Conservation (phyloP, 2,329 filamentous ascomycete genomes). For the Aspergillus udagawae region DNA sequence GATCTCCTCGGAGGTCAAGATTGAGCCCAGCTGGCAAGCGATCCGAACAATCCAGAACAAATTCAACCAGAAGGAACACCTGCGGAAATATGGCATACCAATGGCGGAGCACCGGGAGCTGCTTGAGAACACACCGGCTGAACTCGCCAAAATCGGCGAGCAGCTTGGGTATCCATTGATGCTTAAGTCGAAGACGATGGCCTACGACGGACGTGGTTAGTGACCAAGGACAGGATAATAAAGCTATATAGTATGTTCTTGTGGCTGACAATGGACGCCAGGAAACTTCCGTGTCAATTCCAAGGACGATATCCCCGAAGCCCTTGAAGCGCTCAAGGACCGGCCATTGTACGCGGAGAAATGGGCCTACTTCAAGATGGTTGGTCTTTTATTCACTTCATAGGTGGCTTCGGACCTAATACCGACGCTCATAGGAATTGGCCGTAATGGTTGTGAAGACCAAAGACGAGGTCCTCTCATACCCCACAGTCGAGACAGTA, state of each 20-base stretch:
- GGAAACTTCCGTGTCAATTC: constrained; percentile 65
- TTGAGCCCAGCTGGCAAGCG: constrained; percentile 82
- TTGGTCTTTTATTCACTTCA: constrained; percentile 10
- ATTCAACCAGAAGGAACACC: constrained; percentile 79
- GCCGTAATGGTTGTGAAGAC: constrained; percentile 94
- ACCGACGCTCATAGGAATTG: constrained; percentile 54
- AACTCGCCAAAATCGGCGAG: constrained; percentile 60
- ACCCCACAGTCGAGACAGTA: constrained; percentile 88
- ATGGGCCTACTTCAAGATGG: constrained; percentile 75
- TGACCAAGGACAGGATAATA: neutral
- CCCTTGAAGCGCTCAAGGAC: constrained; percentile 63
- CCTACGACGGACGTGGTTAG: constrained; percentile 83
- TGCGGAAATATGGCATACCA: constrained; percentile 63
- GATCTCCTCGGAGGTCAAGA: constrained; percentile 62
- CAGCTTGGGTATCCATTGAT: constrained; percentile 79
- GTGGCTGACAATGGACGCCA: constrained; percentile 12
- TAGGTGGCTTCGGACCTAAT: constrained; percentile 8
- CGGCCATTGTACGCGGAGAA: constrained; percentile 82
- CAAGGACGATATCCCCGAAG: constrained; percentile 58
- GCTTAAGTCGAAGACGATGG: constrained; percentile 85
- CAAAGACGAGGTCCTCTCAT: constrained; percentile 68
- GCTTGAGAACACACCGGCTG: constrained; percentile 54
- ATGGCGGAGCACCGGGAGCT: constrained; percentile 69
- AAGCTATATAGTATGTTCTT: neutral
- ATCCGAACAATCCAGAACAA: constrained; percentile 91